Conservation (phyloP, 176 grass and related monocot genomes). For the Cenchrus purpureus region DNA sequence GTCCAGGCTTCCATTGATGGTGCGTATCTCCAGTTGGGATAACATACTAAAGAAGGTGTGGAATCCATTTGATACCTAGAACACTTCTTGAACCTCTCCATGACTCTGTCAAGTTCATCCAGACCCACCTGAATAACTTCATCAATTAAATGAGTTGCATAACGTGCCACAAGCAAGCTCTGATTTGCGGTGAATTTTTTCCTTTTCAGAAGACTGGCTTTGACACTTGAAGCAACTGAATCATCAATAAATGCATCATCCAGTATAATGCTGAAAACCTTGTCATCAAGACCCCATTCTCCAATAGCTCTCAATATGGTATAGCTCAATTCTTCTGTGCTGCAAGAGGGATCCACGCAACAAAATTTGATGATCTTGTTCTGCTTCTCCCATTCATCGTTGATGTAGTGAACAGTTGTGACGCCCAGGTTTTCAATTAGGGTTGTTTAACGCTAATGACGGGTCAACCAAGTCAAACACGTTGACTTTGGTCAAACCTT, state of each 20-base stretch:
- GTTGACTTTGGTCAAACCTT: too few relatives aligned
- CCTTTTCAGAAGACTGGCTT: constrained; percentile 12
- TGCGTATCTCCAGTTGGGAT: constrained; percentile 23
- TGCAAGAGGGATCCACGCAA: background rate
- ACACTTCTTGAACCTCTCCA: constrained; percentile 15
- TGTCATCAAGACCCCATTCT: constrained; percentile 35
- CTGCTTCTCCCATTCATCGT: constrained; percentile 35
- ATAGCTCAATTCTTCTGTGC: background rate
- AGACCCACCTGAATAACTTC: constrained; percentile 42
- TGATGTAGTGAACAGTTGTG: constrained; percentile 32
- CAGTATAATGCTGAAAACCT: constrained; percentile 43
- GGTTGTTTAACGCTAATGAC: too few relatives aligned
- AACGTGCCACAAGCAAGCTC: constrained; percentile 40
- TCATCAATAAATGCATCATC: constrained; percentile 33
- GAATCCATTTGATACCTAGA: constrained; percentile 15
- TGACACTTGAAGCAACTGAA: constrained; percentile 39
- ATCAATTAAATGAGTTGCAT: constrained; percentile 43
- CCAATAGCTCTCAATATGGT: constrained; percentile 30
- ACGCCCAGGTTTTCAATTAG: too few relatives aligned
- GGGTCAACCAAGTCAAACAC: too few relatives aligned
- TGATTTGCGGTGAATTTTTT: background rate
- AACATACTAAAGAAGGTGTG: background rate
- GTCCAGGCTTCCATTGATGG: constrained; percentile 20
- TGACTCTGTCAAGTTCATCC: constrained; percentile 40
- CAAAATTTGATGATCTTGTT: constrained; percentile 20